These are phyloP conservation scores for Xerocomus amazonicus DNA, from an alignment of 1,284 basidiomycete species.

Conservation along the genomic window DNA sequence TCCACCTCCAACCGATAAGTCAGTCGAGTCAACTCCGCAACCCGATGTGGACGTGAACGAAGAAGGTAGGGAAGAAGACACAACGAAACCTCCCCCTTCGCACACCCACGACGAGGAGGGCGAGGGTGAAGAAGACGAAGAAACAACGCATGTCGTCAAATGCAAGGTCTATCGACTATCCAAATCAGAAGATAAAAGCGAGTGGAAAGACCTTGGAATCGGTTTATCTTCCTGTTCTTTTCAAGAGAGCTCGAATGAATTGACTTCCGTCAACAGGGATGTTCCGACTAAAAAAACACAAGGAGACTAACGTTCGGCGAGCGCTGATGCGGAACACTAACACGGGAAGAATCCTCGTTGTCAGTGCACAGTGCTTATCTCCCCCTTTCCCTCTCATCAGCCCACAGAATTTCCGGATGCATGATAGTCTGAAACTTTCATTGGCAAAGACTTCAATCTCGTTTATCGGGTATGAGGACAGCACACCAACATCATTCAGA, in stretches of 20 bases:
- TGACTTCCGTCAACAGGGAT: conserved; percentile 43
- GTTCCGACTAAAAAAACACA: conserved; percentile 68
- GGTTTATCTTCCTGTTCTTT: conserved; percentile 39
- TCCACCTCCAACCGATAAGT: conserved; percentile 30
- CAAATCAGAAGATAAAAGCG: conserved; percentile 48
- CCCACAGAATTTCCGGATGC: conserved; percentile 65
- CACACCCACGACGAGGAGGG: conserved; percentile 62
- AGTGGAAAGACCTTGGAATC: conserved; percentile 61
- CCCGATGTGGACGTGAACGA: conserved; percentile 31
- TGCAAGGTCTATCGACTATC: conserved; percentile 63
- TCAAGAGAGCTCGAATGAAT: background rate
- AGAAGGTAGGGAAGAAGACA: conserved; percentile 35
- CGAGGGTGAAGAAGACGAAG: conserved; percentile 81
- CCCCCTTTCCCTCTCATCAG: conserved; percentile 4
- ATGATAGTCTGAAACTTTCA: conserved; percentile 50
- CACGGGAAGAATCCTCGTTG: conserved; percentile 69
- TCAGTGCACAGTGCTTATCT: conserved; percentile 36
- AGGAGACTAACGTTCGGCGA: conserved; percentile 51
- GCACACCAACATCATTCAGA: conserved; percentile 55
- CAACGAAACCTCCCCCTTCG: conserved; percentile 35
- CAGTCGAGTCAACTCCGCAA: conserved; percentile 35
- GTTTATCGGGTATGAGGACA: conserved; percentile 69
- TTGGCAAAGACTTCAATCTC: conserved; percentile 50
- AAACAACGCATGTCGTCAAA: conserved; percentile 58
- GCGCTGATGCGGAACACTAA: conserved; percentile 65